Evolutionary conservation across 2,329 filamentous ascomycete genomes (phyloP).

Genomic region (Geoglossum cookeanum): DNA sequence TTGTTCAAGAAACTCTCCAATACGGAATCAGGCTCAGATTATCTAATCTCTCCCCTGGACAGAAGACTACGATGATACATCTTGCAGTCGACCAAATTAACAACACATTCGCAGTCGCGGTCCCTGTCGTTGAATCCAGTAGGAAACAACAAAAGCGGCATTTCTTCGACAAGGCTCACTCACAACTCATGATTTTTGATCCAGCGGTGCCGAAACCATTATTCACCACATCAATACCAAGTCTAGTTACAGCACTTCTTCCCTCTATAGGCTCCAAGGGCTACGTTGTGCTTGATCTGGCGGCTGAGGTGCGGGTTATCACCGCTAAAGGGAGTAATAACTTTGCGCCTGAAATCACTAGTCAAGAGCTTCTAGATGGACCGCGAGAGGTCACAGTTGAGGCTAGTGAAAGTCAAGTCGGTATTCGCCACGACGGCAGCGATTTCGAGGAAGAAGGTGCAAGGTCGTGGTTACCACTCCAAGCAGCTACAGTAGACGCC

Average conservation of each 20-base stretch:
- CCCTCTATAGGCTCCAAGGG: slow-evolving; percentile 45
- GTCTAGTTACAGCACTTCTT: slow-evolving; percentile 46
- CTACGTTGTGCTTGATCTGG: slow-evolving; percentile 58
- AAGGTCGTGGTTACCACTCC: neutral
- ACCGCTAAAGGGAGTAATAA: slow-evolving; percentile 12
- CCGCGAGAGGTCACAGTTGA: slow-evolving; percentile 12
- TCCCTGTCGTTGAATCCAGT: slow-evolving; percentile 17
- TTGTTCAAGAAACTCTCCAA: slow-evolving; percentile 56
- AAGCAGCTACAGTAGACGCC: slow-evolving; percentile 10
- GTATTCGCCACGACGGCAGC: slow-evolving; percentile 10
- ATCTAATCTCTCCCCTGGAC: slow-evolving; percentile 19
- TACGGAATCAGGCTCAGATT: slow-evolving; percentile 42
- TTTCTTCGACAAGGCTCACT: slow-evolving; percentile 26
- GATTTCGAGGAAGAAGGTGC: slow-evolving; percentile 18
- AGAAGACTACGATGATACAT: slow-evolving; percentile 28
- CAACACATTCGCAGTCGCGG: slow-evolving; percentile 45
- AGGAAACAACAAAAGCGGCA: slow-evolving; percentile 17
- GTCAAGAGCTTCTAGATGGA: neutral
- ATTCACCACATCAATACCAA: slow-evolving; percentile 33
- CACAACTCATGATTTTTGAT: slow-evolving; percentile 45
- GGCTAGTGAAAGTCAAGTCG: neutral
- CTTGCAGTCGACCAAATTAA: slow-evolving; percentile 52
- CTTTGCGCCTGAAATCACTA: neutral
- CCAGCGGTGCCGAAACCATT: slow-evolving; percentile 39
- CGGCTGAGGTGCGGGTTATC: slow-evolving; percentile 44